Evolutionary conservation across 352 stramenopile species (phyloP), one percentile per base, ranked within the genome.

Genomic region (Globisporangium nodosum): DNA sequence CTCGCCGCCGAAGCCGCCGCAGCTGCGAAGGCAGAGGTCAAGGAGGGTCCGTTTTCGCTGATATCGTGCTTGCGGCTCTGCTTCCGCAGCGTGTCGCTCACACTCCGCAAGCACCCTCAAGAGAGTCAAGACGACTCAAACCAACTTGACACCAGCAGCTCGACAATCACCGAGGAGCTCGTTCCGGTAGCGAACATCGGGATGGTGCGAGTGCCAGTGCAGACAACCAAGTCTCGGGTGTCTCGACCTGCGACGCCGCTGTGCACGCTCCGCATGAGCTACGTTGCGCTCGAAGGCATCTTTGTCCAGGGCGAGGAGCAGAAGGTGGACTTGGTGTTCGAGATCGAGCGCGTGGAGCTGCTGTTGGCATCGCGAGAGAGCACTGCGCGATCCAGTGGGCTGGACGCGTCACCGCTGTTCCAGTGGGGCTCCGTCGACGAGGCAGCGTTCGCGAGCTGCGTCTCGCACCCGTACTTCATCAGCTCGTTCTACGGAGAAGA

Each of bases 101-200:
- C 70, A n/a, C 58, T 90, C 37, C 76, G 81, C 42, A 87, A 82
- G 31, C 80, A 90, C 57, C 61, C 74, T 51, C 56, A 61, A 20
- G 56, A 71, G 21, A 50, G 54, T 6, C 30, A 70, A 54, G 49
- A 54, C 31, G 3, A 40, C 3, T 49, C 64, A 5, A 24, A 60
- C 7, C 43, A 61, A 60, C 62, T 76, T 37, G 49, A 30, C 35
- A 6, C 63, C 7, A 49, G 70, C 11, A 30, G 43, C 45, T 61
- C 65, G 13, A 65, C 52, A 30, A 49, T 48, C 56, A 68, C 85
- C 40, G 80, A 91, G 51, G 66, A 87, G 45, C 64, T 88, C 5
- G 79, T 94, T 40, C 85, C 85, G 21, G 85, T 94, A 30, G 85
- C 85, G 52, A 92, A 93, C 61, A 60, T 94, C 37, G 85, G 85